phyloP scores from a whole-genome alignment of 768 basidiomycete genomes.

The Phanerodontia chrysosporium region DNA sequence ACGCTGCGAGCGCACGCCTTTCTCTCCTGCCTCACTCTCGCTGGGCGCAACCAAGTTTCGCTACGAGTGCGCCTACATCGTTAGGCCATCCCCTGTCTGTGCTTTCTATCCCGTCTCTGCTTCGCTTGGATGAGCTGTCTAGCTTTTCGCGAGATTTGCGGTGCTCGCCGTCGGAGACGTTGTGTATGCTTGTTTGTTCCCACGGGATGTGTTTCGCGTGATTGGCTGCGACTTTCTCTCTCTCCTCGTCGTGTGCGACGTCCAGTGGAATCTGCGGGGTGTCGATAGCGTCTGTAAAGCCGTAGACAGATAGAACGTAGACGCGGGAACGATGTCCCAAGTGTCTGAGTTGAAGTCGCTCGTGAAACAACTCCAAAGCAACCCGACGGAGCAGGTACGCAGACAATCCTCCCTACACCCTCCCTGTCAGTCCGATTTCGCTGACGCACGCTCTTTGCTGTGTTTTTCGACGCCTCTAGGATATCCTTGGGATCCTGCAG shows the following conservation, averaged over 20 bases:
- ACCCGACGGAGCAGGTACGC: constrained; percentile 54
- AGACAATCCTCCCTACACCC: constrained; percentile 29
- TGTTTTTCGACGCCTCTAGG: constrained; percentile 40
- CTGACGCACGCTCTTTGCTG: constrained; percentile 23
- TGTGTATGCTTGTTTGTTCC: constrained; percentile 1
- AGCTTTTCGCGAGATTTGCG: too few relatives aligned
- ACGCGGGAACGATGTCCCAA: constrained; percentile 26
- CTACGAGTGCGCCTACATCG: too few relatives aligned
- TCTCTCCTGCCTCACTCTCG: too few relatives aligned
- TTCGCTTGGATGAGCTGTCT: too few relatives aligned
- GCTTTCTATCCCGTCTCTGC: too few relatives aligned
- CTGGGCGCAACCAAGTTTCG: too few relatives aligned
- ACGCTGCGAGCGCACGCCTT: too few relatives aligned
- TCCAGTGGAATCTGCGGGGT: background rate
- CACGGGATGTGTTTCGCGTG: background rate
- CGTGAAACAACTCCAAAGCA: constrained; percentile 73
- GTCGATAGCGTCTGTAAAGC: background rate
- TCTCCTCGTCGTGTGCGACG: constrained; percentile 3
- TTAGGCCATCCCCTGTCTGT: too few relatives aligned
- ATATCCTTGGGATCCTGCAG: constrained; percentile 55
- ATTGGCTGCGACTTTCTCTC: background rate
- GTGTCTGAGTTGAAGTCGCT: constrained; percentile 69
- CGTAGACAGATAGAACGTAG: background rate
- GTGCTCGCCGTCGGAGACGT: background rate
- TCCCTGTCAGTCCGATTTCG: constrained; percentile 28